Percentiles rank a stretch among this genome's conserved stretches.
Conservation (phyloP, 176 grass and related monocot genomes). For the Zoysia japonica region DNA sequence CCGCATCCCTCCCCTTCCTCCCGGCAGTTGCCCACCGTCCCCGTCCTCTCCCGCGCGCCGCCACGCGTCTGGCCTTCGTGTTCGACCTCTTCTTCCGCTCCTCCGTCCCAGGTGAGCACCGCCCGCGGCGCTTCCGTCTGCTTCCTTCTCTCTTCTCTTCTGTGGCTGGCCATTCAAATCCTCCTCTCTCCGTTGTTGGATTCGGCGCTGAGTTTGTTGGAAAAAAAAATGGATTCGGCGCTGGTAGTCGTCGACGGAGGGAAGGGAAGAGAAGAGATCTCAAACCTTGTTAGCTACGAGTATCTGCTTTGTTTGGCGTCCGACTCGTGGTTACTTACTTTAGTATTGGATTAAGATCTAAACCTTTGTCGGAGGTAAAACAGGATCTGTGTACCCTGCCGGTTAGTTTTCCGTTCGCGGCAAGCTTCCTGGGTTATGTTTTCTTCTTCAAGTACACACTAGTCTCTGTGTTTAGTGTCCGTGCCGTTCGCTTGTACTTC, state of each 20-base stretch:
- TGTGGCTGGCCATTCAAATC: background rate
- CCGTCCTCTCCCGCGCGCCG: background rate
- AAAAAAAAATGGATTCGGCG: too few relatives aligned
- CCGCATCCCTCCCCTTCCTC: background rate
- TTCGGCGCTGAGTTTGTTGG: conserved; percentile 3
- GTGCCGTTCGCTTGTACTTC: too few relatives aligned
- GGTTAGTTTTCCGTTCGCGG: too few relatives aligned
- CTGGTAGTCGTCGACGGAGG: too few relatives aligned
- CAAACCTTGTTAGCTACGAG: background rate
- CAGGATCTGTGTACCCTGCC: too few relatives aligned
- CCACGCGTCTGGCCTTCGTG: background rate
- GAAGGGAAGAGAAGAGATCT: background rate
- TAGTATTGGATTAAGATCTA: background rate
- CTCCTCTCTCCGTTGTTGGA: background rate
- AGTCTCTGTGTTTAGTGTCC: too few relatives aligned
- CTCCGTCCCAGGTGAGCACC: conserved; percentile 24
- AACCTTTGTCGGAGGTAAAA: too few relatives aligned
- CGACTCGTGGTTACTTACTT: background rate
- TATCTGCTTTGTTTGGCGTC: too few relatives aligned
- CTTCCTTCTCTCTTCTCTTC: background rate
- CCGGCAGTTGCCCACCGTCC: too few relatives aligned
- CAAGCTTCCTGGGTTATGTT: too few relatives aligned
- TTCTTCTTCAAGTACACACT: too few relatives aligned
- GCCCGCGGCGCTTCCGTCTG: background rate
- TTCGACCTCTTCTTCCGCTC: background rate